Evolutionary conservation across 164 flowering plant genomes (phyloP), one percentile per base, ranked within the genome.

Genomic region (Malania oleifera): DNA sequence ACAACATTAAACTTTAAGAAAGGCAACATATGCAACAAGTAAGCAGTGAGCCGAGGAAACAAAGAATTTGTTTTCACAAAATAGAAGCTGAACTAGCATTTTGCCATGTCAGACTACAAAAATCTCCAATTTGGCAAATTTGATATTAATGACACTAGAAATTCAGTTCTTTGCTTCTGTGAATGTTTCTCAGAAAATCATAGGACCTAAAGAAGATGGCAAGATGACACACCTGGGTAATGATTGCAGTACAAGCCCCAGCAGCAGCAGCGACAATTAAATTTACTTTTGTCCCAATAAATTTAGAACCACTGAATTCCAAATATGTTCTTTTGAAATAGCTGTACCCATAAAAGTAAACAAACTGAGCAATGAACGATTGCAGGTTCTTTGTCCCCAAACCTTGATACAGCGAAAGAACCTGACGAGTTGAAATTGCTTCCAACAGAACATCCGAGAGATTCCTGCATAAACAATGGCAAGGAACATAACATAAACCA

Each of bases 281-380:
- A 67, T 79, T 79, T 45, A 78, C 82, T 39, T 47, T 73, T 52
- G 82, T 73, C 64, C 80, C 82, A 53, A 79, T 74, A 17, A 69
- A 63, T 45, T 76, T 75, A 14, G 49, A 55, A 54, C 80, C 78
- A 59, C 69, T 73, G 39, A 19, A 73, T 61, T 76, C 65, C 22
- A 69, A 40, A 53, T 79, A 75, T 20, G 76, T 25, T 63, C 75
- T 79, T 59, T 76, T 79, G 61, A 79, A 75, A 61, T 76, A 76
- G 78, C 80, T 79, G 49, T 79, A 79, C 12, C 82, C 80, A 71
- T 79, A 79, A 61, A 79, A 79, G 74, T 78, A 76, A 9, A 76
- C 67, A 64, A 79, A 79, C 60, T 75, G 80, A 20, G 82, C 31
- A 54, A 78, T 60, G 53, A 79, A 73, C n/a, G 82, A 79, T 61